Evolutionary conservation across 371 early-diverging fungal genomes (phyloP).

Genomic region (Umbelopsis sp.): DNA sequence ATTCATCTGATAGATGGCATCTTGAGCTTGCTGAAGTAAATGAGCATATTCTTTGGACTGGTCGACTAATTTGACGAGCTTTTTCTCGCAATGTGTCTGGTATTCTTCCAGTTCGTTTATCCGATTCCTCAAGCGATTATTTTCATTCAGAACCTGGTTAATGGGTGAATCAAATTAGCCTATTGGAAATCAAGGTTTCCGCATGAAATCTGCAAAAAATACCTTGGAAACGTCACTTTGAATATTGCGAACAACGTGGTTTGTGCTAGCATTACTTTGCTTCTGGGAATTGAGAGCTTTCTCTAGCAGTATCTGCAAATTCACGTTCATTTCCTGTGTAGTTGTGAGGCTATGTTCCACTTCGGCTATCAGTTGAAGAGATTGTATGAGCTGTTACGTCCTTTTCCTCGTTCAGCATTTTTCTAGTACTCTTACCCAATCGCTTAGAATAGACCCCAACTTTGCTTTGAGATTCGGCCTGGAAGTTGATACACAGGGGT

Average conservation of each 20-base stretch:
- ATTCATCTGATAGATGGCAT: slow-evolving; percentile 59
- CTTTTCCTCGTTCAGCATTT: not conserved
- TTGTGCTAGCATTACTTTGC: slow-evolving; percentile 61
- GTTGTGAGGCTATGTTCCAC: slow-evolving; percentile 66
- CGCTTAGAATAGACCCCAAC: slow-evolving; percentile 66
- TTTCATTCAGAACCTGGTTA: slow-evolving; percentile 60
- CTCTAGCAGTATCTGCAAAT: slow-evolving; percentile 58
- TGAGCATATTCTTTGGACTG: slow-evolving; percentile 69
- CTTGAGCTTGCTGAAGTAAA: slow-evolving; percentile 67
- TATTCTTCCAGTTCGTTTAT: slow-evolving; percentile 66
- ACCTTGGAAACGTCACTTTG: slow-evolving; percentile 68
- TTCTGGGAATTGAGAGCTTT: slow-evolving; percentile 63
- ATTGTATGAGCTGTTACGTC: not conserved
- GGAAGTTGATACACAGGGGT: not conserved
- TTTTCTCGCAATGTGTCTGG: slow-evolving; percentile 64
- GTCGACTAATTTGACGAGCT: slow-evolving; percentile 62
- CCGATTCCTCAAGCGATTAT: slow-evolving; percentile 60
- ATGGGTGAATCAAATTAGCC: not conserved
- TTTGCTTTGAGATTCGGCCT: slow-evolving; percentile 58
- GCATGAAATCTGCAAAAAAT: slow-evolving; percentile 17
- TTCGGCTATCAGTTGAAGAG: slow-evolving; percentile 37
- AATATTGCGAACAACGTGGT: slow-evolving; percentile 64
- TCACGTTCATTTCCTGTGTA: slow-evolving; percentile 66
- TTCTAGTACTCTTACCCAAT: slow-evolving; percentile 32
- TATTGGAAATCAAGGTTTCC: slow-evolving; percentile 9